phyloP scores from a whole-genome alignment of 768 basidiomycete genomes.

The Tylopilus sp. region DNA sequence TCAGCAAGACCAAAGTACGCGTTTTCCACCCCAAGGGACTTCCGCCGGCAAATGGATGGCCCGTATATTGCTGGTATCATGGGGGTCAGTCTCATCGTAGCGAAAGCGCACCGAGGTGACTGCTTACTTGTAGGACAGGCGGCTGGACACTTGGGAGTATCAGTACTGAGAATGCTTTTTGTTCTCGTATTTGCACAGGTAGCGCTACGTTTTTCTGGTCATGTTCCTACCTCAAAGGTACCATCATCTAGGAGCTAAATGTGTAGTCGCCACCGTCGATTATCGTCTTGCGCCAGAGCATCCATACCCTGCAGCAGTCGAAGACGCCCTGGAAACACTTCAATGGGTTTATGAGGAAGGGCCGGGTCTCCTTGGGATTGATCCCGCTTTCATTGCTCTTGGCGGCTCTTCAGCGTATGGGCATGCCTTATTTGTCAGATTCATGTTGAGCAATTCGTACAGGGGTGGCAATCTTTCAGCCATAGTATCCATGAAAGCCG shows the following conservation, averaged over 20 bases:
- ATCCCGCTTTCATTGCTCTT: slow-evolving; percentile 55
- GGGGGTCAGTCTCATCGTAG: slow-evolving; percentile 45
- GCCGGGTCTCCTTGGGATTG: slow-evolving; percentile 41
- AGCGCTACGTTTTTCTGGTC: neutral
- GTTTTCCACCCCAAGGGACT: slow-evolving; percentile 57
- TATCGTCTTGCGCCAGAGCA: slow-evolving; percentile 35
- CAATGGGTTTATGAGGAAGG: slow-evolving; percentile 40
- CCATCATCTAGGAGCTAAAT: slow-evolving; percentile 21
- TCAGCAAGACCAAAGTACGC: slow-evolving; percentile 53
- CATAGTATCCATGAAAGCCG: slow-evolving; percentile 63
- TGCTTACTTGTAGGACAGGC: slow-evolving; percentile 37
- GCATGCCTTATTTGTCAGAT: neutral
- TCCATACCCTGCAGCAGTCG: slow-evolving; percentile 34
- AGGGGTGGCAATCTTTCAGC: slow-evolving; percentile 75
- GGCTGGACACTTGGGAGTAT: slow-evolving; percentile 79
- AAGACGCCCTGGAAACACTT: slow-evolving; percentile 36
- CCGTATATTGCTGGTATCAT: slow-evolving; percentile 70
- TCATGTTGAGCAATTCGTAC: slow-evolving; percentile 2
- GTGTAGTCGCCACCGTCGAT: slow-evolving; percentile 34
- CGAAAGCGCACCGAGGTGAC: neutral
- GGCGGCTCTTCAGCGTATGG: slow-evolving; percentile 70
- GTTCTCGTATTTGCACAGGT: slow-evolving; percentile 33
- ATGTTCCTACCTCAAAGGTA: neutral
- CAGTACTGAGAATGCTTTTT: slow-evolving; percentile 55
- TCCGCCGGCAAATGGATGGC: slow-evolving; percentile 59